Conservation (phyloP, 1,284 basidiomycete genomes). For the Marasmius oreades region DNA sequence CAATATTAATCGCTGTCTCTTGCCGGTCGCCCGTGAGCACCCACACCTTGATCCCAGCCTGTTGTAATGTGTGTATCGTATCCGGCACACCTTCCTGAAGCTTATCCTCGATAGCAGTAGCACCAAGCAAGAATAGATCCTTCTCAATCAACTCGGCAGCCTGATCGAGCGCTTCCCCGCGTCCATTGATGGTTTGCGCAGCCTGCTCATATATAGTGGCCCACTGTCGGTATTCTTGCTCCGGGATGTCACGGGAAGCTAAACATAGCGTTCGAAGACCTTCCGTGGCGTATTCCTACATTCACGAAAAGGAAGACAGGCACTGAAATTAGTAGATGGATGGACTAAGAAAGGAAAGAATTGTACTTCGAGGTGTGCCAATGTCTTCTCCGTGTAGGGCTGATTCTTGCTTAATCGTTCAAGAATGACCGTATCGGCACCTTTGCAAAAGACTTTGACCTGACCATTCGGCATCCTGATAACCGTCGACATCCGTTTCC, state of each 20-base stretch:
- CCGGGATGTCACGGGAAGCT: conserved; percentile 88
- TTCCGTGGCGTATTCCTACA: conserved; percentile 92
- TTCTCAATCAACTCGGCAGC: conserved; percentile 97
- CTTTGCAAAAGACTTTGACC: conserved; percentile 96
- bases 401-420: conserved; percentile 85
- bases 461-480: conserved; percentile 86
- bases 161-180: conserved; percentile 90
- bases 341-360: neutral
- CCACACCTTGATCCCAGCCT: conserved; percentile 99
- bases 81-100: conserved; percentile 98
- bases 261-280: conserved; percentile 96
- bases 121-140: conserved; percentile 89
- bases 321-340: conserved; percentile 11
- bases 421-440: conserved; percentile 96
- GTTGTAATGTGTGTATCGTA: conserved; percentile 95
- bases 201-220: conserved; percentile 85
- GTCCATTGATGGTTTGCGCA: conserved; percentile 88
- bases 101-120: conserved; percentile 98
- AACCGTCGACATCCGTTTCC: conserved; percentile 97
- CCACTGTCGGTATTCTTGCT: conserved; percentile 92
- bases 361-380: conserved; percentile 85
- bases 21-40: conserved; percentile 97
- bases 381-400: conserved; percentile 82
- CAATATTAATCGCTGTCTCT: conserved; percentile 99
- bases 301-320: too few relatives aligned